Conservation (phyloP, 2,329 filamentous ascomycete species). For the Penicillium sp. region DNA sequence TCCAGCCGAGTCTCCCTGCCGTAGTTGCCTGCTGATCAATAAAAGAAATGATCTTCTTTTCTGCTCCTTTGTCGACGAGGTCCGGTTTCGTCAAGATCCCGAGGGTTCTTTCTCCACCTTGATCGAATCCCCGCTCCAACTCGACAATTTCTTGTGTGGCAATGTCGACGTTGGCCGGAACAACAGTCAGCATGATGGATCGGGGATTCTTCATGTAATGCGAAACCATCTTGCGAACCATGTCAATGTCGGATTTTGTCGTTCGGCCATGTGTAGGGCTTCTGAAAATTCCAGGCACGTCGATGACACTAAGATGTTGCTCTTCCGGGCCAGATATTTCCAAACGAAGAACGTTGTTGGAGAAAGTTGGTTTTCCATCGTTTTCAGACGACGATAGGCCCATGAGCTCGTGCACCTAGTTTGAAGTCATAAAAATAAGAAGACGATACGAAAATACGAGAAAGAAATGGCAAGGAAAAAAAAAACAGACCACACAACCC, state of each 20-base stretch:
- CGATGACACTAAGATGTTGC: slow-evolving; percentile 40
- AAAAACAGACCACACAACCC: too few relatives aligned
- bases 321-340: slow-evolving; percentile 40
- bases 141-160: slow-evolving; percentile 44
- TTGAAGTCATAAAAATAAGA: too few relatives aligned
- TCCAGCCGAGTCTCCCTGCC: slow-evolving; percentile 24
- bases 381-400: slow-evolving; percentile 15
- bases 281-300: slow-evolving; percentile 44
- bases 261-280: slow-evolving; percentile 30
- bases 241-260: slow-evolving; percentile 32
- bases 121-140: slow-evolving; percentile 35
- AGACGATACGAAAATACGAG: too few relatives aligned
- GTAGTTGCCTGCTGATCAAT: slow-evolving; percentile 18
- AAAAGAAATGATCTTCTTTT: slow-evolving; percentile 24
- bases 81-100: slow-evolving; percentile 57
- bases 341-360: slow-evolving; percentile 38
- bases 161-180: slow-evolving; percentile 42
- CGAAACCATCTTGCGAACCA: slow-evolving; percentile 37
- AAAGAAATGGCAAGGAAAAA: too few relatives aligned
- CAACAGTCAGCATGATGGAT: slow-evolving; percentile 40
- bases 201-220: slow-evolving; percentile 36
- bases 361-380: slow-evolving; percentile 31
- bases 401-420: slow-evolving; percentile 12
- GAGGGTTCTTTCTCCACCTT: slow-evolving; percentile 35
- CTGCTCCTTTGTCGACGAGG: slow-evolving; percentile 38